Conservation (phyloP, 495 filamentous ascomycete species). For the Apodospora peruviana region DNA sequence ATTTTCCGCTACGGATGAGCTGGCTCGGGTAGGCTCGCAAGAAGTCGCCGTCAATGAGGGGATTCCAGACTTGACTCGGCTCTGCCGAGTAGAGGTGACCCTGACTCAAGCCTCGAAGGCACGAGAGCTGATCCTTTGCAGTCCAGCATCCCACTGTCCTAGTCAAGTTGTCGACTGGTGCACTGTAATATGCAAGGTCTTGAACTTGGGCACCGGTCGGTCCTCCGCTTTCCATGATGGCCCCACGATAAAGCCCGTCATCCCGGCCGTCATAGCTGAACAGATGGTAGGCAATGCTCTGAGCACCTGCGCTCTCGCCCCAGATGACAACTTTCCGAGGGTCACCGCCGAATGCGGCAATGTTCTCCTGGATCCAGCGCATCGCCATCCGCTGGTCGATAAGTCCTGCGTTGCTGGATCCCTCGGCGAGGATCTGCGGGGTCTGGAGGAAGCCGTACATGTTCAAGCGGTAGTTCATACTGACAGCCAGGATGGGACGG, state of each 20-base stretch:
- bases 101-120: neutral
- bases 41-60: slow-evolving; percentile 41
- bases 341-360: slow-evolving; percentile 47
- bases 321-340: slow-evolving; percentile 33
- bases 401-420: slow-evolving; percentile 34
- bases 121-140: neutral
- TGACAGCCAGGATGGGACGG: slow-evolving; percentile 39
- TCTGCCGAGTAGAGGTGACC: neutral
- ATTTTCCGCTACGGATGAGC: slow-evolving; percentile 15
- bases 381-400: slow-evolving; percentile 39
- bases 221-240: slow-evolving; percentile 16
- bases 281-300: slow-evolving; percentile 48
- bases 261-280: slow-evolving; percentile 46
- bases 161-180: neutral
- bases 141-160: neutral
- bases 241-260: slow-evolving; percentile 40
- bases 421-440: neutral
- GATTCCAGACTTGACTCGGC: slow-evolving; percentile 7
- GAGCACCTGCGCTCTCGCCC: slow-evolving; percentile 47
- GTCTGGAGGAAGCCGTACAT: slow-evolving; percentile 3
- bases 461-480: slow-evolving; percentile 14
- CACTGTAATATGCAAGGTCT: neutral
- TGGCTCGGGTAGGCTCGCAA: slow-evolving; percentile 16
- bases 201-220: slow-evolving; percentile 18
- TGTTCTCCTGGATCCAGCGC: slow-evolving; percentile 51